Percentiles rank a stretch among this genome's conserved stretches.
These are phyloP conservation scores for Leishmania lainsoni DNA, from an alignment of 208 protist genomes.

Conservation along the genomic window DNA sequence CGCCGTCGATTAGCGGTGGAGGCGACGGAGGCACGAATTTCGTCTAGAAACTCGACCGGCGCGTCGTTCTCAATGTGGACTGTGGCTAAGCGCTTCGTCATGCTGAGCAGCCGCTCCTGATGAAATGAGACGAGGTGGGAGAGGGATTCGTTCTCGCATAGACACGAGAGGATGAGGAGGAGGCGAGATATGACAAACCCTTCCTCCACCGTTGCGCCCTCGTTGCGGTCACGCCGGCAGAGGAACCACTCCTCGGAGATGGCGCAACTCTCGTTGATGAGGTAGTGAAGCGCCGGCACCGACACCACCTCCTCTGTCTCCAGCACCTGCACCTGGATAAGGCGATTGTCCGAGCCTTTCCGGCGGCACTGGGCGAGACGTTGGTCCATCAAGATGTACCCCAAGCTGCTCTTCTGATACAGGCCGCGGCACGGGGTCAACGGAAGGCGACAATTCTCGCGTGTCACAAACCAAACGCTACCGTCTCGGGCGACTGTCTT, in stretches of 20 bases:
- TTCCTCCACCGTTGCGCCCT: conserved; percentile 60
- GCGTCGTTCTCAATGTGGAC: conserved; percentile 80
- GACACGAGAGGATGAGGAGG: conserved; percentile 79
- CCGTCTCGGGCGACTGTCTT: conserved; percentile 36
- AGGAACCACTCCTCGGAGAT: conserved; percentile 68
- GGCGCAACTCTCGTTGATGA: conserved; percentile 45
- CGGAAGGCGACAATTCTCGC: conserved; percentile 81
- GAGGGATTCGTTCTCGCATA: conserved; percentile 81
- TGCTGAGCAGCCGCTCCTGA: conserved; percentile 48
- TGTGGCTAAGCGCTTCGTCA: conserved; percentile 70
- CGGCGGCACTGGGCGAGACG: conserved; percentile 65
- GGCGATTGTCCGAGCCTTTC: conserved; percentile 37
- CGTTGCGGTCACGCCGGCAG: conserved; percentile 34
- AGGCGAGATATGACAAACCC: conserved; percentile 88
- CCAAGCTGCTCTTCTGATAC: conserved; percentile 32
- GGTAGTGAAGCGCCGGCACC: conserved; percentile 51
- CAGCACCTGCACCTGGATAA: conserved; percentile 44
- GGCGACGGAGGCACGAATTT: conserved; percentile 70
- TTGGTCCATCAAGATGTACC: conserved; percentile 74
- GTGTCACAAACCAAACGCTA: conserved; percentile 47
- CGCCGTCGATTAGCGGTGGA: conserved; percentile 47
- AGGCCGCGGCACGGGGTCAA: conserved; percentile 42
- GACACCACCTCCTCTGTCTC: conserved; percentile 33
- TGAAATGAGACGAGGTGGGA: conserved; percentile 63
- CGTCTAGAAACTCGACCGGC: conserved; percentile 68